A percentile compares a stretch with the other conserved stretches of the same genome.
Conservation (phyloP, 495 filamentous ascomycete species). For the Hypoxylon subgilvum region DNA sequence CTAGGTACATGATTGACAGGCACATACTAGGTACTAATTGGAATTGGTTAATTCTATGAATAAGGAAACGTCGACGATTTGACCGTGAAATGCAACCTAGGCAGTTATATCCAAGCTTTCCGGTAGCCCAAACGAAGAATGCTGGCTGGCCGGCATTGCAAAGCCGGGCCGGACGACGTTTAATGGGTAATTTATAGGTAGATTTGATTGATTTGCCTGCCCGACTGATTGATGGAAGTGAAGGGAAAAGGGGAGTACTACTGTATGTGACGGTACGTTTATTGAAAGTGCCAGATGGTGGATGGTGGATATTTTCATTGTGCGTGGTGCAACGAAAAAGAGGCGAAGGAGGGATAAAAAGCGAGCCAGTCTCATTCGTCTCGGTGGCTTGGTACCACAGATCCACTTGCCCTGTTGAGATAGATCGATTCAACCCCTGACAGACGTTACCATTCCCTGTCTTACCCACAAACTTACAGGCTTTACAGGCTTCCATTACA, state of each 20-base stretch:
- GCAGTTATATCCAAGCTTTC: slow-evolving; percentile 14
- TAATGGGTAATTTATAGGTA: slow-evolving; percentile 8
- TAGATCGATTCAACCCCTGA: slow-evolving; percentile 31
- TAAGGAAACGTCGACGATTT: not conserved
- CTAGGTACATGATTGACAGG: no score
- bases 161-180: slow-evolving; percentile 16
- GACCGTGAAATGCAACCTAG: no score
- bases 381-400: slow-evolving; percentile 35
- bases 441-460: no score
- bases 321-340: no score
- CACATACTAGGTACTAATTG: no score
- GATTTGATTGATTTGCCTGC: no score
- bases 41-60: slow-evolving; percentile 21
- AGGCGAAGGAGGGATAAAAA: no score
- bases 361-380: slow-evolving; percentile 16
- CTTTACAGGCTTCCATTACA: no score
- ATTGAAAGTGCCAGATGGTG: not conserved
- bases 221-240: slow-evolving; percentile 23
- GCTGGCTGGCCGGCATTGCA: slow-evolving; percentile 1
- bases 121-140: slow-evolving; percentile 1
- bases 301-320: no score
- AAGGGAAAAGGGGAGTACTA: slow-evolving; percentile 15
- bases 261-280: no score
- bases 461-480: no score
- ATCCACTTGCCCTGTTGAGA: slow-evolving; percentile 33